Percentiles rank a stretch among this genome's conserved stretches.
These are phyloP conservation scores for Eucalyptus pumila DNA, from an alignment of 345 rosid genomes.

Conservation along the genomic window DNA sequence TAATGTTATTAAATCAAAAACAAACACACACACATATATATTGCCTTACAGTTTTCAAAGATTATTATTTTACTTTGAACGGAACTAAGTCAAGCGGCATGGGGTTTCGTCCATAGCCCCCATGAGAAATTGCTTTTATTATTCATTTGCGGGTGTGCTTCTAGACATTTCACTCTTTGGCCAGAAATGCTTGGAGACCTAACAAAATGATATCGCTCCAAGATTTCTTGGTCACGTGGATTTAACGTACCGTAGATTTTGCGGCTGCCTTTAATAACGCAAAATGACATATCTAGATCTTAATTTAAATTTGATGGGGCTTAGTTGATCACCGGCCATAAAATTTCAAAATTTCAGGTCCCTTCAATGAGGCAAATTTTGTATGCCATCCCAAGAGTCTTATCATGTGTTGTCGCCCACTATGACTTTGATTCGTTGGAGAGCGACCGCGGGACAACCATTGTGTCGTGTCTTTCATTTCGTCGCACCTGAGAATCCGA, in stretches of 20 bases:
- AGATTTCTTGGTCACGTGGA: background rate
- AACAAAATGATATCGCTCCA: background rate
- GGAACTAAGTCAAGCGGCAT: background rate
- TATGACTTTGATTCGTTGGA: background rate
- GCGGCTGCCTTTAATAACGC: background rate
- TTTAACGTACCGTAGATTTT: background rate
- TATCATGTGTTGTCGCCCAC: background rate
- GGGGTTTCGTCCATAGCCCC: background rate
- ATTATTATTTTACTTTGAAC: background rate
- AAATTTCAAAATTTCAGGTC: background rate
- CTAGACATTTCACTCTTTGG: background rate
- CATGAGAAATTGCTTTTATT: background rate
- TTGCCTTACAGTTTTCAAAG: background rate
- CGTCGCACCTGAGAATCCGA: background rate
- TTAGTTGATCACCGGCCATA: background rate
- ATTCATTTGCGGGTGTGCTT: background rate
- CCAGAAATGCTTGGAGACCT: background rate
- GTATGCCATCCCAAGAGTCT: background rate
- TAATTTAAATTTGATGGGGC: background rate
- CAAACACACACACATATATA: too few relatives aligned
- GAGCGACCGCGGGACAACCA: background rate
- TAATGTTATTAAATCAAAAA: background rate
- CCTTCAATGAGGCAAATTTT: background rate
- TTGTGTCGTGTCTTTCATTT: background rate
- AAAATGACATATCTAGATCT: background rate